Evolutionary conservation across 768 basidiomycete species (phyloP), one percentile per base, ranked within the genome.

Genomic region (Panaeolus papilionaceus): DNA sequence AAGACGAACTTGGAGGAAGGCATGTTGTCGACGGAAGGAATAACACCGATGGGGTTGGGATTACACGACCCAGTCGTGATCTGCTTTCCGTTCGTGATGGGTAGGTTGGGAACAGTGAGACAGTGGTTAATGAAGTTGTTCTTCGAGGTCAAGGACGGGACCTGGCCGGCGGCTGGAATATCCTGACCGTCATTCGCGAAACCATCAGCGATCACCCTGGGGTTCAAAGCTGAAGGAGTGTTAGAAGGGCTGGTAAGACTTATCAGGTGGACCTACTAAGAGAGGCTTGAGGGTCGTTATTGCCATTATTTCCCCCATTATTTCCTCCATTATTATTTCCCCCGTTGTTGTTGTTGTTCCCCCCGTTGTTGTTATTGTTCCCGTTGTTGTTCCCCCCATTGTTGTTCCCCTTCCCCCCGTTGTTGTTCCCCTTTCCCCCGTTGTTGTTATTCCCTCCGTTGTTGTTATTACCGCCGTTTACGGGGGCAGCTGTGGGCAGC

Each of bases 91-190:
- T 89, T 80, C 49, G 88, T 88, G 72, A 89, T 78, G 14, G 84
- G 84, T 54, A 82, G 75, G 64, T 83, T 77, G 61, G 82, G 77
- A 9, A 77, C 76, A 11, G 80, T 82, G 38, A 80, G 71, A 72
- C 86, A 89, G 74, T 83, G 84, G 79, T 87, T 86, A 79, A 86
- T 85, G 73, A 87, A 90, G 79, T 90, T 90, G 79, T 90, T 88
- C 20, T 76, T 79, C 14, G 85, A 85, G 1, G 85, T 86, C 64
- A 84, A 75, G 5, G 85, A 88, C 3, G 84, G 77, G 65, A 84
- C 84, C 74, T 87, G 86, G 45, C 86, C 82, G 33, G 75, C 75
- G 33, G 78, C 72, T 1, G 81, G 81, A 42, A 79, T 76, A 63
- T 79, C 74, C 70, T 84, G 84, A 51, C 86, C 89, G 68, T 86